Evolutionary conservation across 2,329 filamentous ascomycete genomes (phyloP), one percentile per base, ranked within the genome.

Genomic region (Aureobasidium pullulans): DNA sequence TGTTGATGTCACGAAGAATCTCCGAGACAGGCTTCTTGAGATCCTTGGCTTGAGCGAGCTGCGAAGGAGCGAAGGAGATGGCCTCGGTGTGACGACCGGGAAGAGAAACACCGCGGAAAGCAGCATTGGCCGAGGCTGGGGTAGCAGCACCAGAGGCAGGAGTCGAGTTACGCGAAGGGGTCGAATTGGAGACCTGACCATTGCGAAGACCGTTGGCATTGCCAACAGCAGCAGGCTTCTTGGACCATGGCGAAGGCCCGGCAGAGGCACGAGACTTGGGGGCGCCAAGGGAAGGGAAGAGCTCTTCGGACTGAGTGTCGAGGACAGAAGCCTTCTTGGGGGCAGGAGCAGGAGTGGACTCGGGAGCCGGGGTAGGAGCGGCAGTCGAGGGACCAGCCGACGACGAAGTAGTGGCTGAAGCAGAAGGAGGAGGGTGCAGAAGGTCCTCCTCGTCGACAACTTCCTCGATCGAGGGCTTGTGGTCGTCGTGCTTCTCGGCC

Each of bases 1-100:
- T 89, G 76, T 96, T 96, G 75, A 97, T 89, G 65, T 96, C 91
- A 71, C 90, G 89, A 69, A 96, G 79, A 64, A 94, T 86, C 65
- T 97, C 93, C 34, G 84, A 79, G 54, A 96, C 80, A 7, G 93
- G 90, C 66, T 90, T 90, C 80, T 89, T 95, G 68, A 96, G 78
- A 72, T 96, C 86, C 61, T 78, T 79, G 44, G 87, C 84, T 16
- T 90, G 86, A 48, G 89, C 81, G 71, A 97, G 83, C 71, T 94
- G 87, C 47, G 85, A 83, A 8, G 88, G 84, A 58, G 87, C 84
- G 61, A 96, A 81, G 29, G 84, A 81, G 64, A 95, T 84, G 40
- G 83, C 82, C 73, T 96, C 90, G 65, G 85, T 84, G 73, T 91
- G 86, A 68, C 89, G 89, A 64, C 92, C 91, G 15, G 92, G 91